Conservation (phyloP, 2,329 filamentous ascomycete species). For the Fusarium neocosmosporiellum region DNA sequence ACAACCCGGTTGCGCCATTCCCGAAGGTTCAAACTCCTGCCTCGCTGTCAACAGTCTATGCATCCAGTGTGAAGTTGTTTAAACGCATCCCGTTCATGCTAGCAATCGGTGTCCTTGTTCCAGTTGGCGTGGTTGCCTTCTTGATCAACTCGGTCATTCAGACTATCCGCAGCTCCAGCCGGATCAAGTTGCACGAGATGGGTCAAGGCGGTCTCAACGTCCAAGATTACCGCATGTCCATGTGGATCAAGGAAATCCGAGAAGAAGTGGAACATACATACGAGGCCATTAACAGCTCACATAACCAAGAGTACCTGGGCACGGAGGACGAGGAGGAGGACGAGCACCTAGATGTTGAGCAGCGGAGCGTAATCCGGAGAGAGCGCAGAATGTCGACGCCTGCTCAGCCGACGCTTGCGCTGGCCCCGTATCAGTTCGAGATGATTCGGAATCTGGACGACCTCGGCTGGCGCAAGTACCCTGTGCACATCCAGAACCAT, state of each 20-base stretch:
- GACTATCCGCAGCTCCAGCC: conserved; percentile 76
- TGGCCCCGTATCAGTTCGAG: conserved; percentile 82
- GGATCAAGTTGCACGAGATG: conserved; percentile 81
- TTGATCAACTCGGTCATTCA: conserved; percentile 82
- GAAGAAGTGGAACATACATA: conserved; percentile 82
- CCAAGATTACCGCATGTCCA: conserved; percentile 78
- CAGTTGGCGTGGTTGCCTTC: conserved; percentile 77
- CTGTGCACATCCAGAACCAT: conserved; percentile 80
- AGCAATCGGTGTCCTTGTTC: conserved; percentile 76
- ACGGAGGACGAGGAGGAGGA: conserved; percentile 61
- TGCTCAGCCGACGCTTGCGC: conserved; percentile 76
- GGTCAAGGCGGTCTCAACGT: conserved; percentile 76
- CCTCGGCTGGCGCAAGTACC: conserved; percentile 73
- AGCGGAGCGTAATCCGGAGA: conserved; percentile 54
- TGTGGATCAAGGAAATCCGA: conserved; percentile 80
- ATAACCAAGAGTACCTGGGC: conserved; percentile 77
- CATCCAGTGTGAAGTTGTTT: conserved; percentile 51
- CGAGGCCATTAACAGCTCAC: conserved; percentile 76
- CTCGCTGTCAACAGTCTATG: conserved; percentile 48
- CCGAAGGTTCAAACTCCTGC: conserved; percentile 45
- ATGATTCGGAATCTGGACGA: conserved; percentile 83
- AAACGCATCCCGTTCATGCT: conserved; percentile 71
- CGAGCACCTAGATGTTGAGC: conserved; percentile 50
- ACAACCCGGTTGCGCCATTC: conserved; percentile 67
- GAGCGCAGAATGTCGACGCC: conserved; percentile 56